Conservation (phyloP, 176 grass and related monocot species). For the Microstegium vimineum region DNA sequence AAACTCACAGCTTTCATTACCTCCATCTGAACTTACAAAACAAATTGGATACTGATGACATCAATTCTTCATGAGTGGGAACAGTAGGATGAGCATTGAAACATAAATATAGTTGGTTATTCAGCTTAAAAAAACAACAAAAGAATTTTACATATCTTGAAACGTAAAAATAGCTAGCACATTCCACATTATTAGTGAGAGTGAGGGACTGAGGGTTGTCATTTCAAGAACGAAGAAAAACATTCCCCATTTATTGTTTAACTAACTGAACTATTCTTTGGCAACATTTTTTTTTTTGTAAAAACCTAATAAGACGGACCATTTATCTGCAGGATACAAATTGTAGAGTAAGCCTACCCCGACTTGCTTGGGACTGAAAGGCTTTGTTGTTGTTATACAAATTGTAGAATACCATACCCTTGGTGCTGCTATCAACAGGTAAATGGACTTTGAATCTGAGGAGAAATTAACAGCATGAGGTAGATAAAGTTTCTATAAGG, state of each 20-base stretch:
- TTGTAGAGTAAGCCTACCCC: neutral
- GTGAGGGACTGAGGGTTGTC: neutral
- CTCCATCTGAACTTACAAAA: constrained; percentile 66
- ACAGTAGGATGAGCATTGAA: neutral
- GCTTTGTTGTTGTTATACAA: no score
- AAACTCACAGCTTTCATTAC: constrained; percentile 98
- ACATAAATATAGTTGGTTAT: neutral
- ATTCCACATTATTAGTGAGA: neutral
- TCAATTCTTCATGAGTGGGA: neutral
- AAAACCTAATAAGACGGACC: neutral
- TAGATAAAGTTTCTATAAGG: neutral
- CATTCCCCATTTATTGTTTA: neutral
- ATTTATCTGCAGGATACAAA: neutral
- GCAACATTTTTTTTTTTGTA: neutral
- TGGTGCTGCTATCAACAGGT: neutral
- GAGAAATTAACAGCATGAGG: neutral
- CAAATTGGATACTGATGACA: constrained; percentile 5
- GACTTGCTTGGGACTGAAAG: no score
- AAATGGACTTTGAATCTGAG: neutral
- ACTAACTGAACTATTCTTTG: neutral
- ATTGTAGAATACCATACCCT: neutral
- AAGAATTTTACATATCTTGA: neutral
- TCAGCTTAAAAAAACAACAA: neutral
- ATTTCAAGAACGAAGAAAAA: neutral
- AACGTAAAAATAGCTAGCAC: neutral